Conservation (phyloP, 176 grass and related monocot genomes). For the Musa troglodytarum region DNA sequence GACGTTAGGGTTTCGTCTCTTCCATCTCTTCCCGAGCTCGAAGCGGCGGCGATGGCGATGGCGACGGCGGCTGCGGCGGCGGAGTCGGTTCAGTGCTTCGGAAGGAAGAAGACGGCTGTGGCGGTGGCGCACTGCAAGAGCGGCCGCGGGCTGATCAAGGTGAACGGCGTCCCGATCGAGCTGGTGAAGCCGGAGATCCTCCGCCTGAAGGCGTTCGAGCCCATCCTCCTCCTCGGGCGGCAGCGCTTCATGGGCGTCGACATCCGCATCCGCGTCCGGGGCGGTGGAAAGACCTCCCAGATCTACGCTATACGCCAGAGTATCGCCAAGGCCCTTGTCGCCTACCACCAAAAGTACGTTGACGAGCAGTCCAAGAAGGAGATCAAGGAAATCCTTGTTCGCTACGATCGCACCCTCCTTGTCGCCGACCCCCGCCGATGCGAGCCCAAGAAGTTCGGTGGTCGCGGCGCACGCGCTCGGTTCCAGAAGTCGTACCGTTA, state of each 20-base stretch:
- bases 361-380: slow-evolving; percentile 14
- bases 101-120: not conserved
- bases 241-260: slow-evolving; percentile 7
- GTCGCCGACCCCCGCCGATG: slow-evolving; percentile 8
- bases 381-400: slow-evolving; percentile 2
- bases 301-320: slow-evolving; percentile 9
- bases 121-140: slow-evolving; percentile 8
- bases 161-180: slow-evolving; percentile 10
- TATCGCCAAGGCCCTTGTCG: slow-evolving; percentile 8
- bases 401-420: slow-evolving; percentile 3
- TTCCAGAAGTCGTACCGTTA: slow-evolving; percentile 15
- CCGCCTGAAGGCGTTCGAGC: slow-evolving; percentile 2
- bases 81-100: slow-evolving; percentile 11
- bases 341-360: slow-evolving; percentile 9
- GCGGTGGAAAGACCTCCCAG: slow-evolving; percentile 1
- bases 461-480: not conserved
- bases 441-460: slow-evolving; percentile 14
- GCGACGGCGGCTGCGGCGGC: not conserved
- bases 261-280: slow-evolving; percentile 3
- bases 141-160: slow-evolving; percentile 2
- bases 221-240: slow-evolving; percentile 3
- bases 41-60: not conserved
- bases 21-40: not conserved
- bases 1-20: not conserved
- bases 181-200: slow-evolving; percentile 15